Base-by-base conservation (phyloP, 257 asterid genomes). In the Solanum medicagineum region DNA sequence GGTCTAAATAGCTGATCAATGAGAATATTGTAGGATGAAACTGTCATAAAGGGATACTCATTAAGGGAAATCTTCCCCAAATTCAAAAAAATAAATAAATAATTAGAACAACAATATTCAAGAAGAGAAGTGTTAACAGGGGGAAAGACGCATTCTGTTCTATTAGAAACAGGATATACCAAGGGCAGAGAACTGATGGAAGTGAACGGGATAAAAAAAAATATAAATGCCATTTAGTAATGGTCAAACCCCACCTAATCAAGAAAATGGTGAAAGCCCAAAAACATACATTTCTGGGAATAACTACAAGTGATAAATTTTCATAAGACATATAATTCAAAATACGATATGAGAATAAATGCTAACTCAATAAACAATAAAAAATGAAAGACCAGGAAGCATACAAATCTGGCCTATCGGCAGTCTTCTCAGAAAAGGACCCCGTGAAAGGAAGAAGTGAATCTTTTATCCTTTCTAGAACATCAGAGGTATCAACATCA, bases 401-500 rank as follows among this genome's bases (percentile, higher is more conserved):
- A 87, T 92, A 96, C 99, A 96, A 85, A 88, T 96, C 98, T 75
- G 99, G 99, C 57, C 91, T 93, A 87, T 74, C 83, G 44, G 98
- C 89, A 84, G 98, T 96, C 91, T 94, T 96, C 90, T 96, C 99
- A 6, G 91, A 90, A 88, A 96, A 96, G 90, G 90, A 92, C 88
- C 98, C 99, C 68, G 88, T 86, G 88, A 96, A 96, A 84, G 99
- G 99, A 83, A 95, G 87, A 59, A 96, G 94, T 20, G 99, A 96
- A 88, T 96, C 97, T 89, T 90, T 93, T 83, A 96, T 92, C 92
- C 99, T 95, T 84, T 96, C 98, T 22, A 96, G 55, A 60, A 96
- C 97, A 94, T 96, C 98, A 81, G 98, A 91, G 2, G 99, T 94
- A 90, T 96, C 99, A 77, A 96, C 99, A 87, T 96, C 98, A 89